Evolutionary conservation across 2,329 filamentous ascomycete genomes (phyloP).

Genomic region (Trichoderma sp.): DNA sequence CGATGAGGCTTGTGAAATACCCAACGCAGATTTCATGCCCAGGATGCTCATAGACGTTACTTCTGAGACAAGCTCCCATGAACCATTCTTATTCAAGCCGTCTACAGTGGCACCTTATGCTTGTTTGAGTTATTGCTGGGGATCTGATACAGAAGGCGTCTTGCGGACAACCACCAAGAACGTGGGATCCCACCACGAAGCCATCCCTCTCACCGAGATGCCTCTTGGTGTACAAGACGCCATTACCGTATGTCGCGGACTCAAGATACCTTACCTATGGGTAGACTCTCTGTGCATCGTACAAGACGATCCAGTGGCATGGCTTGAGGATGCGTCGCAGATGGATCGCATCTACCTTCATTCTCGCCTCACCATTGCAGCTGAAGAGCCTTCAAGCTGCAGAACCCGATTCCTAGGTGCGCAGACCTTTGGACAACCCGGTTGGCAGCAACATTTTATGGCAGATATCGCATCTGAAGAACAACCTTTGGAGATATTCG

Average conservation of each 20-base stretch:
- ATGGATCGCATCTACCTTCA: not conserved
- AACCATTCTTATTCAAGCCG: not conserved
- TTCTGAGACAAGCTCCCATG: not conserved
- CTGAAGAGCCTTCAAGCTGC: not conserved
- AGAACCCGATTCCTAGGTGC: not conserved
- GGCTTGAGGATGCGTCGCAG: not conserved
- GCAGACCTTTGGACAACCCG: not conserved
- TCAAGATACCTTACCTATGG: not conserved
- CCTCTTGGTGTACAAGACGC: conserved; percentile 2
- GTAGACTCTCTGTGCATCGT: not conserved
- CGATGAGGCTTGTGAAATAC: not conserved
- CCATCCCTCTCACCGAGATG: not conserved
- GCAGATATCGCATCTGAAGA: not conserved
- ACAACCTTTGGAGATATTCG: not conserved
- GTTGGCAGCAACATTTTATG: not conserved
- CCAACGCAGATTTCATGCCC: not conserved
- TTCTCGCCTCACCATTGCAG: not conserved
- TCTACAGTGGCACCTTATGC: not conserved
- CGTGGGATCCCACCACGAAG: not conserved
- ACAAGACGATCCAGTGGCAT: not conserved
- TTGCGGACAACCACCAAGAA: not conserved
- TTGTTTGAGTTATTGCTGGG: not conserved
- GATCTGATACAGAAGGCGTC: not conserved
- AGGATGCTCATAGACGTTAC: not conserved
- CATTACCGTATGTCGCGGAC: not conserved